Percentiles rank a stretch among this genome's conserved stretches.
Conservation (phyloP, 2,329 filamentous ascomycete genomes). For the Cytospora piceicola region DNA sequence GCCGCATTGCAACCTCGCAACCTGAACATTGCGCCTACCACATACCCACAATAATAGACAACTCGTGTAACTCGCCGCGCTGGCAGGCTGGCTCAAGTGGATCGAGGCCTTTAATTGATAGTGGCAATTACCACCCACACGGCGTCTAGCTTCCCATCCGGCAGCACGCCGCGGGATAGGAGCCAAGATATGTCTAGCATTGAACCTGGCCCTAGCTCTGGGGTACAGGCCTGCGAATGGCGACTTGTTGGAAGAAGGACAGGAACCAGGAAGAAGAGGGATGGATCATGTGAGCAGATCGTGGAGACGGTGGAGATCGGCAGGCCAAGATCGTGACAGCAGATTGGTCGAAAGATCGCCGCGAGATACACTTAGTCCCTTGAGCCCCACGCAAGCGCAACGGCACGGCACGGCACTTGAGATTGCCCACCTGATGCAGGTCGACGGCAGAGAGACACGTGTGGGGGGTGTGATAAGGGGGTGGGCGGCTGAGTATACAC, state of each 20-base stretch:
- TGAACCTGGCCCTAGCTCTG: background rate
- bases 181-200: background rate
- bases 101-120: background rate
- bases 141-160: no score
- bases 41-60: background rate
- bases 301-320: background rate
- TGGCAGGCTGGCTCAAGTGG: background rate
- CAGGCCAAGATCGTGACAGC: background rate
- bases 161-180: no score
- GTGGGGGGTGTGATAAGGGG: background rate
- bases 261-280: background rate
- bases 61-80: background rate
- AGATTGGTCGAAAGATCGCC: background rate
- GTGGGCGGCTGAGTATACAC: background rate
- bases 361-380: background rate
- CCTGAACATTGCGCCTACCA: background rate
- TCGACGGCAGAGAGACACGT: background rate
- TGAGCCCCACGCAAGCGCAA: background rate
- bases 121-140: background rate
- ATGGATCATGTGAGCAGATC: background rate
- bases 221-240: background rate
- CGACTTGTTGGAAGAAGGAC: no score
- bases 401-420: slow-evolving; percentile 3
- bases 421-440: background rate
- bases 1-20: background rate